phyloP scores from a whole-genome alignment of 2,329 filamentous ascomycete species.

The Scorias spongiosa region DNA sequence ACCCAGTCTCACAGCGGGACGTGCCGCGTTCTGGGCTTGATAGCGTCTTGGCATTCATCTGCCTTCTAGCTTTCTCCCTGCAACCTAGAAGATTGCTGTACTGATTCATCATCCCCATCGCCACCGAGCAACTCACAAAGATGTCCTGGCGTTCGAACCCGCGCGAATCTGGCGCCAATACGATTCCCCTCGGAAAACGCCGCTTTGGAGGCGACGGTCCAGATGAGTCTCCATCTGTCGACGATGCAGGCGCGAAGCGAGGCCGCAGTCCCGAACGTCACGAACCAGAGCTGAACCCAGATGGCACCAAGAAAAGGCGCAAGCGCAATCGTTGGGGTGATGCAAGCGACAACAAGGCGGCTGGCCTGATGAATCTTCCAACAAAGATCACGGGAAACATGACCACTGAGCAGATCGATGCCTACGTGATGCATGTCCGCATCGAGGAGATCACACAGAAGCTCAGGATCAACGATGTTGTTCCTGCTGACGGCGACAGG shows the following conservation, averaged over 20 bases:
- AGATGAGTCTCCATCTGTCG: slow-evolving; percentile 15
- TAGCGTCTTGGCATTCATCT: neutral
- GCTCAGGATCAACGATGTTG: slow-evolving; percentile 96
- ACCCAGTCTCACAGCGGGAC: too few relatives aligned
- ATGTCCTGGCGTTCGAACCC: slow-evolving; percentile 52
- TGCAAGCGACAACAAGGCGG: slow-evolving; percentile 94
- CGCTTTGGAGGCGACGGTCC: slow-evolving; percentile 57
- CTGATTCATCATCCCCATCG: neutral
- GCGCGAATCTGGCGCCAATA: slow-evolving; percentile 95
- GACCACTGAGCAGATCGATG: slow-evolving; percentile 96
- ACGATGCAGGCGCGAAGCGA: slow-evolving; percentile 45
- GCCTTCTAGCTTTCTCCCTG: neutral
- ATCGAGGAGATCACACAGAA: slow-evolving; percentile 99
- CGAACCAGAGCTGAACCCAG: slow-evolving; percentile 29
- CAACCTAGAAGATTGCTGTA: too few relatives aligned
- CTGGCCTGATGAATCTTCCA: slow-evolving; percentile 90
- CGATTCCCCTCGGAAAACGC: slow-evolving; percentile 79
- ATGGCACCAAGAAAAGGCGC: slow-evolving; percentile 80
- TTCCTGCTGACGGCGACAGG: slow-evolving; percentile 91
- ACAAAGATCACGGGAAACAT: slow-evolving; percentile 95
- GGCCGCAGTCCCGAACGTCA: slow-evolving; percentile 62
- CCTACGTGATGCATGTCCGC: slow-evolving; percentile 87
- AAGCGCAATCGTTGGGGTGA: slow-evolving; percentile 99
- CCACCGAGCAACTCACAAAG: neutral
- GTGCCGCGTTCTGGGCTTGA: too few relatives aligned